Evolutionary conservation across 805 yeast genomes (phyloP), one percentile per base, ranked within the genome.

Genomic region (Candida suzukii): DNA sequence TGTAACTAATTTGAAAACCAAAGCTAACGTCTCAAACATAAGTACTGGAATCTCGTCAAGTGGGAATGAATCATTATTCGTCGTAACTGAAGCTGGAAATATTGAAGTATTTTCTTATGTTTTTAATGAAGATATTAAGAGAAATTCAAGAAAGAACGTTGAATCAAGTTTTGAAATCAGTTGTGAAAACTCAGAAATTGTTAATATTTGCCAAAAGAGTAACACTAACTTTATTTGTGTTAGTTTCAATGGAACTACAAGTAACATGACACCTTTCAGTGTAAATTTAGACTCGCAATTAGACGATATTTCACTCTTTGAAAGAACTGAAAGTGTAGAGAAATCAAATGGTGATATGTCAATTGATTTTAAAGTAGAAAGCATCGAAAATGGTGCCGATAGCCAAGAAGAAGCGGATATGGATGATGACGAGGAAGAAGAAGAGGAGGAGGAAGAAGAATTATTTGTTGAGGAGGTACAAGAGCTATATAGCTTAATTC

Each of bases 1-100:
- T 14, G 48, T 56, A 1, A 60, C 60, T 32, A 64, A 68, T 9
- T 42, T 65, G 14, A 61, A 62, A 41, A 58, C 68, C 0, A 56
- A 61, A 22, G 8, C 31, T 4, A 19, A 26, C 8, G 25, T 36
- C 9, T 5, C 14, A 10, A 18, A 26, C 4, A 9, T 27, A 3
- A 5, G 6, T 8, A 4, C 8, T 12, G 16, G 25, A 18, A 7
- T 17, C 17, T 26, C 30, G 6, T 3, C 32, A 12, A 9, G n/a
- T 7, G 30, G 31, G 13, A 44, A 41, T 3, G 58, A 59, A 26
- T 47, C 47, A 10, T 42, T 70, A 12, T 45, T 63, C 40, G 57
- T 58, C 3, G 49, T 63, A 14, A 54, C 61, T 21, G 47, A 66
- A 2, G 52, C 51, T 17, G 57, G 64, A 29, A 63, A 60, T 3